phyloP scores from a whole-genome alignment of 805 yeast species.

The Wickerhamiella sorbophila region DNA sequence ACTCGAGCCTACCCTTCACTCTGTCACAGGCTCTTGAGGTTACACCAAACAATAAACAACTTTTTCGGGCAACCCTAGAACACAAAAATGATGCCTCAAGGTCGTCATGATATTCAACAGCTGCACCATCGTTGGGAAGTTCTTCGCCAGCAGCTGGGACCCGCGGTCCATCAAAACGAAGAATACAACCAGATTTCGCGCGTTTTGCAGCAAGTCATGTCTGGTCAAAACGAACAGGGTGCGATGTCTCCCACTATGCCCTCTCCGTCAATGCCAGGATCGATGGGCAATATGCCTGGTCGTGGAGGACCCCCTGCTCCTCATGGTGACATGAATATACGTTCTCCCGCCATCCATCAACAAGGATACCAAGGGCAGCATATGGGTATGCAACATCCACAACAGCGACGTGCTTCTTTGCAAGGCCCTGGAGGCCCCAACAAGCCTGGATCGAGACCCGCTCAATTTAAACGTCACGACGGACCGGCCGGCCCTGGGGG shows the following conservation, averaged over 20 bases:
- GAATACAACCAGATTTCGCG: conserved; percentile 20
- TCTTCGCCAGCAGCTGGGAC: conserved; percentile 18
- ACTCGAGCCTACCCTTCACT: too few species aligned
- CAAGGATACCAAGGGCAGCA: background rate
- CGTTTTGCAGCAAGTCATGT: conserved; percentile 13
- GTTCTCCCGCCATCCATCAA: background rate
- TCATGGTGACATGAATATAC: background rate
- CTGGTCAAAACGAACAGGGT: conserved; percentile 9
- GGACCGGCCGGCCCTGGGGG: conserved; percentile 6
- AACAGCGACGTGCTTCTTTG: background rate
- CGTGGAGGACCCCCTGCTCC: background rate
- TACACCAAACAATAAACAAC: too few species aligned
- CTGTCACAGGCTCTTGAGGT: too few species aligned
- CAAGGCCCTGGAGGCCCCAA: conserved; percentile 1
- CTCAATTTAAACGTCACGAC: conserved; percentile 4
- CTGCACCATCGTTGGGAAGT: conserved; percentile 20
- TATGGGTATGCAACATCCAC: background rate
- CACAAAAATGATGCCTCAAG: background rate
- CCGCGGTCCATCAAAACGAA: conserved; percentile 18
- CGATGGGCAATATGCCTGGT: too few species aligned
- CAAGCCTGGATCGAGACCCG: background rate
- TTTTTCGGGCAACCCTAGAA: too few species aligned
- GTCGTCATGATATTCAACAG: conserved; percentile 19
- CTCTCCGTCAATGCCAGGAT: background rate
- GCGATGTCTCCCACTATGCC: background rate